Base-by-base conservation (phyloP, 2,329 filamentous ascomycete species). In the Aspergillus costaricaensis region DNA sequence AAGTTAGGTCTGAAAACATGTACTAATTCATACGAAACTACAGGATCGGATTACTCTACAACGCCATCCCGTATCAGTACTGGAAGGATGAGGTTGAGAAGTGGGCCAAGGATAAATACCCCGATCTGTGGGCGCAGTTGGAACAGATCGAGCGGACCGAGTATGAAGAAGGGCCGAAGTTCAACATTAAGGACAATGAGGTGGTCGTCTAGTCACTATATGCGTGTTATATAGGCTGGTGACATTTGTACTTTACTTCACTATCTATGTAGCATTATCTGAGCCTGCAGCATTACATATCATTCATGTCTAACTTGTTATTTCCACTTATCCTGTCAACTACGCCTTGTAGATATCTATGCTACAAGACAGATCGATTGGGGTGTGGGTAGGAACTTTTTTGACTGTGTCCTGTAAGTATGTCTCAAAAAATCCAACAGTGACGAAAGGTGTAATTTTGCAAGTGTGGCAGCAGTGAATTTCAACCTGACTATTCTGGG, bases 1-100 rank as follows among this genome's bases (percentile, higher is more conserved):
- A 12, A 32, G 3, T 32, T 32, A 7, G 32, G 32, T 36, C 12
- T 2, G 5, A 0, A 15, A 5, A 15, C 32, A 2, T 14, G 8
- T 17, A 38, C 47, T 21, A 27, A 56, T 23, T 1, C 15, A 3
- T 14, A 38, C 6, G 5, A 4, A 19, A 15, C 15, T 58, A 36
- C 32, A 92, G 91, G 30, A 80, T 96, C 51, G 91, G 88, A 15
- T 85, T 88, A 25, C 82, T 92, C 60, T 92, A 91, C 75, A 95
- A 94, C 68, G 88, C 86, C 9, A 83, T 92, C 2, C 87, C 86
- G 2, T 86, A 84, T 60, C 83, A 84, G 61, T 82, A 83, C 55
- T 83, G 86, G 68, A 91, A 95, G 74, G 80, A 83, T 5, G 80
- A 86, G 39, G 88, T 96, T 59, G 88, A 92, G 72, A 79, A 83